These are phyloP conservation scores for Pisolithus tinctorius DNA, from an alignment of 768 basidiomycete species.

Conservation along the genomic window DNA sequence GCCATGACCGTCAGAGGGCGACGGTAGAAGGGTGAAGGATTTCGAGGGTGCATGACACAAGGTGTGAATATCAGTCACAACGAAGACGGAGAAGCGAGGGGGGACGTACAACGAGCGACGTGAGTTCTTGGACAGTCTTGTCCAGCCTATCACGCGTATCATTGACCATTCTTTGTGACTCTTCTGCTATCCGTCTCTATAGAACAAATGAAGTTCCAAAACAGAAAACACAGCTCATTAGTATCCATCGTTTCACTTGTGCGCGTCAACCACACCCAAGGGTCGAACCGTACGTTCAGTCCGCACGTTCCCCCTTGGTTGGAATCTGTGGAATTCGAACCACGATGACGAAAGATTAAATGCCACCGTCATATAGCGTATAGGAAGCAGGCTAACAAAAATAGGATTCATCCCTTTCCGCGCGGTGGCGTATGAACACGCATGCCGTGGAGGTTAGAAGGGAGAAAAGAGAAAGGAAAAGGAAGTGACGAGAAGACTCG, in stretches of 20 bases:
- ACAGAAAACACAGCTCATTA: neutral
- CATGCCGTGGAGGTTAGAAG: neutral
- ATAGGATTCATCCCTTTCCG: neutral
- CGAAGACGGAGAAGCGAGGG: slow-evolving; percentile 9
- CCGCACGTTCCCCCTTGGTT: too few relatives aligned
- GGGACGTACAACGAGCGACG: slow-evolving; percentile 58
- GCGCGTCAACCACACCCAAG: neutral
- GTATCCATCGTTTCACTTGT: neutral
- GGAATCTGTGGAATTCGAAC: too few relatives aligned
- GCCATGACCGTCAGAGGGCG: neutral
- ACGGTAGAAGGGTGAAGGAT: slow-evolving; percentile 9
- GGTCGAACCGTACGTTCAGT: too few relatives aligned
- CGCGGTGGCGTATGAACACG: neutral
- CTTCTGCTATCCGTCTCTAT: slow-evolving; percentile 63
- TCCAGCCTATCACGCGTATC: slow-evolving; percentile 60
- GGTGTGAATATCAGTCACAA: slow-evolving; percentile 9
- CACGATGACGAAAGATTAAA: neutral
- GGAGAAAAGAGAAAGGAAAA: neutral
- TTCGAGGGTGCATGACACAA: neutral
- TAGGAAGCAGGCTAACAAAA: neutral
- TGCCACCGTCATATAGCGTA: neutral
- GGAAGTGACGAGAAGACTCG: neutral
- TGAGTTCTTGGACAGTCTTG: slow-evolving; percentile 55
- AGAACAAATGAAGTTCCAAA: neutral
- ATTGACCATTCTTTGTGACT: slow-evolving; percentile 74